These are phyloP conservation scores for Helicostylum pulchrum DNA, from an alignment of 192 early-diverging fungal genomes.

Conservation along the genomic window DNA sequence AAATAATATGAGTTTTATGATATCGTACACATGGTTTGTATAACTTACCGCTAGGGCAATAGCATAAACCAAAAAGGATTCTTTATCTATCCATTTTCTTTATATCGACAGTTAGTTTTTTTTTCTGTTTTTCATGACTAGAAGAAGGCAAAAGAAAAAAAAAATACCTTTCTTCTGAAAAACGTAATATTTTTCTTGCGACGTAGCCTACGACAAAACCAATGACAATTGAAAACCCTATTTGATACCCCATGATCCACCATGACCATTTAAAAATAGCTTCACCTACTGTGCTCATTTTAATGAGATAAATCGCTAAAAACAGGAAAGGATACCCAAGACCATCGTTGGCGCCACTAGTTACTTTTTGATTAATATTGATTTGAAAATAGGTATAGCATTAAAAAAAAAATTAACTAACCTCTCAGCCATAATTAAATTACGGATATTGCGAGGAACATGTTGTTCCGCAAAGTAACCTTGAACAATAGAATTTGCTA, in stretches of 20 bases:
- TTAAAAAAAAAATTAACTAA: neutral
- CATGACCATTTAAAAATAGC: constrained; percentile 76
- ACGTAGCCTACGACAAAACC: constrained; percentile 69
- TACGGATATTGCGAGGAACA: constrained; percentile 65
- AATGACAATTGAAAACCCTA: constrained; percentile 65
- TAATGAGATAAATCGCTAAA: constrained; percentile 67
- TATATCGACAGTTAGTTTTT: neutral
- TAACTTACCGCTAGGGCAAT: constrained; percentile 66
- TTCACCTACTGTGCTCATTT: constrained; percentile 42
- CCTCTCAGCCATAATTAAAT: constrained; percentile 69
- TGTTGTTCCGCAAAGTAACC: constrained; percentile 88
- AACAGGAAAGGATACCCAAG: constrained; percentile 79
- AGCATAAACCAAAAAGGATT: constrained; percentile 77
- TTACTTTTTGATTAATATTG: neutral
- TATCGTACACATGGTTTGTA: neutral
- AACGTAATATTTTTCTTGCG: constrained; percentile 60
- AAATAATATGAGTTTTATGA: neutral
- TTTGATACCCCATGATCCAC: constrained; percentile 68
- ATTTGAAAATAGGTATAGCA: neutral
- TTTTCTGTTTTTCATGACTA: too few relatives aligned
- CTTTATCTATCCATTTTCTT: constrained; percentile 82
- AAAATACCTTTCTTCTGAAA: constrained; percentile 56
- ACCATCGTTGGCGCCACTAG: constrained; percentile 83
- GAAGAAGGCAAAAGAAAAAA: constrained; percentile 7
- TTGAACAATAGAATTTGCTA: constrained; percentile 89